A percentile compares a stretch with the other conserved stretches of the same genome.
phyloP scores from a whole-genome alignment of 352 stramenopile genomes.

The Thalassiosira mediterranea region DNA sequence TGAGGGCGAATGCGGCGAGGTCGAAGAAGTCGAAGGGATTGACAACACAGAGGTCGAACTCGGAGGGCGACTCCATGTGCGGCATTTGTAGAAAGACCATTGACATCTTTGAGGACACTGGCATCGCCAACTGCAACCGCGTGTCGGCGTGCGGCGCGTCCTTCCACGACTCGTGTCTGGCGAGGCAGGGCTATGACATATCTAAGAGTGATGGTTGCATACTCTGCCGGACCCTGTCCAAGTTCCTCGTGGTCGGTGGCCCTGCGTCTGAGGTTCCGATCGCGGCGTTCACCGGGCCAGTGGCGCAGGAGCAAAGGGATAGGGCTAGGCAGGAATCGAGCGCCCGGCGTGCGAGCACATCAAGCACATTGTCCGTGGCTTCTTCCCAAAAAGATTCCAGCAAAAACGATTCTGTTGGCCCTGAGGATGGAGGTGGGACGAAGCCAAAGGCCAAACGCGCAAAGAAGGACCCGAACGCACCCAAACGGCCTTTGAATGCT shows the following conservation, averaged over 20 bases:
- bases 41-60: neutral
- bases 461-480: slow-evolving; percentile 92
- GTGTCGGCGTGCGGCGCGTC: neutral
- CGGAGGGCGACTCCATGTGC: neutral
- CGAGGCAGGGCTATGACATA: neutral
- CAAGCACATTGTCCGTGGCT: no score
- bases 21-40: slow-evolving; percentile 11
- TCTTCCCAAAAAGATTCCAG: no score
- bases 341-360: neutral
- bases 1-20: neutral
- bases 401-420: neutral
- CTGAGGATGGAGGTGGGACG: slow-evolving; percentile 1
- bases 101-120: neutral
- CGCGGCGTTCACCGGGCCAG: slow-evolving; percentile 77
- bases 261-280: neutral
- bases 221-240: neutral
- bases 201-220: neutral
- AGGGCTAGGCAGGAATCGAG: slow-evolving; percentile 61
- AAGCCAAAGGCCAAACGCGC: slow-evolving; percentile 26
- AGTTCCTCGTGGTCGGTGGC: slow-evolving; percentile 70
- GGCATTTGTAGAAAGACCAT: neutral
- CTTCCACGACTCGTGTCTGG: neutral
- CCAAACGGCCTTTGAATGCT: slow-evolving; percentile 86
- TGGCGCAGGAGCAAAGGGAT: slow-evolving; percentile 86
- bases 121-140: neutral